Conservation (phyloP, 1,284 basidiomycete species). For the Naganishia cerealis region DNA sequence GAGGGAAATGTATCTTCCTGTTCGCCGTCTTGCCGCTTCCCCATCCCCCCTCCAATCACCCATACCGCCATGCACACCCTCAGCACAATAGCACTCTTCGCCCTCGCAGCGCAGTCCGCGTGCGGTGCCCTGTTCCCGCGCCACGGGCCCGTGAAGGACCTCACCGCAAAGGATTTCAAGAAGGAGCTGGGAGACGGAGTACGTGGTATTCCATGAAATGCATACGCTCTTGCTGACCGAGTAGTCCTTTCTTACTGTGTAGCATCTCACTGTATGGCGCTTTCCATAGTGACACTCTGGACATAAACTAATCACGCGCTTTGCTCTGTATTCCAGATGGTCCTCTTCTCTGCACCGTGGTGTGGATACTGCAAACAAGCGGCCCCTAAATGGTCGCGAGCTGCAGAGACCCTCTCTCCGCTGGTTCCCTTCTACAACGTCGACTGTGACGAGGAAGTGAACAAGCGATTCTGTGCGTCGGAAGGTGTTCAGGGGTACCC, state of each 20-base stretch:
- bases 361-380: conserved; percentile 77
- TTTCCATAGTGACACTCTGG: background rate
- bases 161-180: conserved; percentile 29
- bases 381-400: conserved; percentile 80
- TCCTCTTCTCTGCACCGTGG: conserved; percentile 33
- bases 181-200: conserved; percentile 31
- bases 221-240: background rate
- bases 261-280: conserved; percentile 26
- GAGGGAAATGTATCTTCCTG: background rate
- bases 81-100: conserved; percentile 5
- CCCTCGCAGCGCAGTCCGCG: conserved; percentile 24
- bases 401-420: conserved; percentile 74
- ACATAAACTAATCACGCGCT: background rate
- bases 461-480: conserved; percentile 77
- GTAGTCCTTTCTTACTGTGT: background rate
- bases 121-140: conserved; percentile 29
- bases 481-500: conserved; percentile 91
- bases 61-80: background rate
- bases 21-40: background rate
- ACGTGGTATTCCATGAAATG: background rate
- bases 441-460: conserved; percentile 82
- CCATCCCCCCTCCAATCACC: background rate
- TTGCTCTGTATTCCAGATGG: conserved; percentile 14
- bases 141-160: conserved; percentile 28
- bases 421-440: conserved; percentile 84